Evolutionary conservation across 805 yeast genomes (phyloP), one percentile per base, ranked within the genome.

Genomic region (Saccharomycopsis lassenensis): DNA sequence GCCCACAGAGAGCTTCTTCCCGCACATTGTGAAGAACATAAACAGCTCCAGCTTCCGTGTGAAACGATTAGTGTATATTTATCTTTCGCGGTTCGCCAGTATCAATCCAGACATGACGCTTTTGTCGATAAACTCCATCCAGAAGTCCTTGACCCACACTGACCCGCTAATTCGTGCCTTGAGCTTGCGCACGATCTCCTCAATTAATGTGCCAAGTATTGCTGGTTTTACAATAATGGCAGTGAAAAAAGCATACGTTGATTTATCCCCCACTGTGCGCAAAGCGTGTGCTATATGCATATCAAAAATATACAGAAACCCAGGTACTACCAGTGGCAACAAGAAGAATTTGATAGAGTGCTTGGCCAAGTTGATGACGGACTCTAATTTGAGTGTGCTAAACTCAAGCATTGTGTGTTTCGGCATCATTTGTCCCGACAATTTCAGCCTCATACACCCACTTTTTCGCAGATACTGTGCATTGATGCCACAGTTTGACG

Each of bases 81-180:
- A 33, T 21, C 21, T 41, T 4, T 22, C 34, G 17, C 12, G 44
- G 14, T 41, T 29, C 60, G 77, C 29, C 66, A 81, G 74, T 53
- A 91, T 94, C 17, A 93, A 84, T 44, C 95, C 91, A 7, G 94
- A 87, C 53, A 69, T 83, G n/a, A 91, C 97, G 2, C 65, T 91
- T 15, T 63, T 91, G 31, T 75, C 95, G 1, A 82, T 91, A 46
- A 91, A 91, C 55, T 82, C 96, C 1, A 81, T 91, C 33, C 98
- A 91, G 55, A 85, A 82, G 56, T 67, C 84, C 1, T 58, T 89
- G 20, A 62, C 68, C 7, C 95, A 85, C 48, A 73, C 74, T 46
- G 69, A 68, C 42, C 79, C 93, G 2, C 66, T 71, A 7, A 62
- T 68, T 12, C 63, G 97, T 44, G 70, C 87, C 2, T 61, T 83